Conservation (phyloP, 805 yeast genomes). For the Cyberlindnera nakhonratchasimensis region DNA sequence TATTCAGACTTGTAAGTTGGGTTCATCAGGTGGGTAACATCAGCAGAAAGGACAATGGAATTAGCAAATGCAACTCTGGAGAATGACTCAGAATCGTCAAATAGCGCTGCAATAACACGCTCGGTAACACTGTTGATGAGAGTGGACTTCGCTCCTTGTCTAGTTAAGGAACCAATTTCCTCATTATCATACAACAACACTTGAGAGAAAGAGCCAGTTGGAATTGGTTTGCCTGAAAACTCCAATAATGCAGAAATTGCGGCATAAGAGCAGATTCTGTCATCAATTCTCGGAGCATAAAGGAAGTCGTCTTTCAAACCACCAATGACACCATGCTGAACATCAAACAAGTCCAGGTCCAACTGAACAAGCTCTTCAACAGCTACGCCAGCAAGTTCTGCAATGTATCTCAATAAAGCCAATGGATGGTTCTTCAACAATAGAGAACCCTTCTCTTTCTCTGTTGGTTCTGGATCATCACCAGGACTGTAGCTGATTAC, state of each 20-base stretch:
- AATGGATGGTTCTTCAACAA: constrained; percentile 66
- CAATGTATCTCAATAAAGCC: constrained; percentile 62
- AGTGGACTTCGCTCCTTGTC: constrained; percentile 83
- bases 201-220: constrained; percentile 43
- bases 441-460: constrained; percentile 60
- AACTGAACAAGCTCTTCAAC: constrained; percentile 63
- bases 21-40: constrained; percentile 77
- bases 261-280: constrained; percentile 75
- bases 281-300: constrained; percentile 82
- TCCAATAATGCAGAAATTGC: constrained; percentile 60
- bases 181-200: constrained; percentile 76
- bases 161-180: constrained; percentile 76
- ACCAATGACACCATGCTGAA: constrained; percentile 74
- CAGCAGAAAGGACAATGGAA: constrained; percentile 77
- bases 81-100: constrained; percentile 20
- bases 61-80: constrained; percentile 57
- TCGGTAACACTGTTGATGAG: constrained; percentile 60
- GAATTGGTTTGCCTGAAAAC: constrained; percentile 35
- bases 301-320: constrained; percentile 76
- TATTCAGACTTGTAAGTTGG: constrained; percentile 72
- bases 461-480: constrained; percentile 45
- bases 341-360: constrained; percentile 78
- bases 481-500: constrained; percentile 56
- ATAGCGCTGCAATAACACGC: constrained; percentile 41
- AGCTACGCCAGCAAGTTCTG: constrained; percentile 53